These are phyloP conservation scores for Curvularia lunata DNA, from an alignment of 2,329 filamentous ascomycete genomes.

Conservation along the genomic window DNA sequence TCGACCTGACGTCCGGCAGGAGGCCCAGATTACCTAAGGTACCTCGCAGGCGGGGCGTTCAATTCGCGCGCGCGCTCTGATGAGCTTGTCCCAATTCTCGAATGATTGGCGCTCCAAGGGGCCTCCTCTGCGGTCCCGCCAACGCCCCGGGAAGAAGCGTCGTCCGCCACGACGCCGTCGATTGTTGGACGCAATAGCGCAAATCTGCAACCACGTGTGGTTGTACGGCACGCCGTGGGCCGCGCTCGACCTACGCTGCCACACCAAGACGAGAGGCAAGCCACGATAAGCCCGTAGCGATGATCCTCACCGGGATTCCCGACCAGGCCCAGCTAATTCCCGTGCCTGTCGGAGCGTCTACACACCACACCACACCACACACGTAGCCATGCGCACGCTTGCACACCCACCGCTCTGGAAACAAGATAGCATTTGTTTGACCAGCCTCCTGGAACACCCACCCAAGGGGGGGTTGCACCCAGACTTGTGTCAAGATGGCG, in stretches of 20 bases:
- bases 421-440: neutral
- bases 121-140: slow-evolving; percentile 15
- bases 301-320: slow-evolving; percentile 37
- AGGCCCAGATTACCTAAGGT: slow-evolving; percentile 31
- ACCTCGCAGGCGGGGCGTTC: slow-evolving; percentile 22
- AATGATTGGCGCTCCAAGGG: slow-evolving; percentile 15
- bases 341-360: slow-evolving; percentile 4
- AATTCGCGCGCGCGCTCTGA: slow-evolving; percentile 19
- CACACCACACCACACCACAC: neutral
- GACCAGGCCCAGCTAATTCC: slow-evolving; percentile 21
- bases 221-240: slow-evolving; percentile 15
- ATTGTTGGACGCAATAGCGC: slow-evolving; percentile 21
- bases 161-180: slow-evolving; percentile 26
- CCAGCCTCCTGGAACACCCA: neutral
- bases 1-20: slow-evolving; percentile 15
- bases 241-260: slow-evolving; percentile 12
- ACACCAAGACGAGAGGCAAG: slow-evolving; percentile 18
- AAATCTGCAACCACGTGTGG: slow-evolving; percentile 24
- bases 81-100: slow-evolving; percentile 19
- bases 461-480: no score
- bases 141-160: slow-evolving; percentile 29
- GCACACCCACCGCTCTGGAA: neutral
- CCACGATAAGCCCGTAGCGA: slow-evolving; percentile 26
- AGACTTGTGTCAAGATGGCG: neutral
- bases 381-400: neutral